Base-by-base conservation (phyloP, 1,284 basidiomycete species). In the Naganishia sp. region DNA sequence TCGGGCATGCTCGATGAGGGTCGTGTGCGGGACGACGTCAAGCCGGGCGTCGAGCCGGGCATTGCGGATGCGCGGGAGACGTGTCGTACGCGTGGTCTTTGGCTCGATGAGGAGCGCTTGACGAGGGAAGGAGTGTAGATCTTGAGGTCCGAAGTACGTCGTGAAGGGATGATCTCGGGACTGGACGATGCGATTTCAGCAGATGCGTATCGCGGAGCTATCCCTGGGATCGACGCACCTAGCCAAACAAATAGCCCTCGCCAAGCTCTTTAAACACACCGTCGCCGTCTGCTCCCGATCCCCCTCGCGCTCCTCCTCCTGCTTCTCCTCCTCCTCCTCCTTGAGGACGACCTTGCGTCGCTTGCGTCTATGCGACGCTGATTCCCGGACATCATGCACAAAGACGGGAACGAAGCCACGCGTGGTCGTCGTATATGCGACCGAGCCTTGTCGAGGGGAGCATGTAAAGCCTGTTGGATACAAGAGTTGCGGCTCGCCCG, bases 161-260 rank as follows among this genome's bases (percentile, higher is more conserved):
- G 47, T 28, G 47, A 61, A 28, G 58, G 58, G 23, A 61, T 61
- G 23, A 61, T 51, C 39, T 61, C 58, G 46, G 58, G 58, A 42
- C 58, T 61, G 7, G 4, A 15, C 2, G 21, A n/a, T 13, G 18
- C 35, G 10, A 10, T 39, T 39, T 39, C 35, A 39, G 35, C 35
- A 4, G 3, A 39, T 13, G 10, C 10, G 4, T 39, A 3, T 9
- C 28, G n/a, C 28, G 28, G 1, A 28, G 28, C 2, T 3, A 28
- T 28, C 28, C 28, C 28, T 5, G 28, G 28, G 15, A 28, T 28
- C 3, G 28, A 25, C 58, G n/a, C 32, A 61, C 58, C 58, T 61
- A 13, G 58, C 49, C 21, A 61, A 47, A 61, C 47, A 51, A 25
- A 61, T 51, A 10, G 58, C 58, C 49, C 50, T 61, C 11, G 51